Percentiles rank a stretch among this genome's conserved stretches.
phyloP scores from a whole-genome alignment of 169 alveolate species.

The Babesia bovis region DNA sequence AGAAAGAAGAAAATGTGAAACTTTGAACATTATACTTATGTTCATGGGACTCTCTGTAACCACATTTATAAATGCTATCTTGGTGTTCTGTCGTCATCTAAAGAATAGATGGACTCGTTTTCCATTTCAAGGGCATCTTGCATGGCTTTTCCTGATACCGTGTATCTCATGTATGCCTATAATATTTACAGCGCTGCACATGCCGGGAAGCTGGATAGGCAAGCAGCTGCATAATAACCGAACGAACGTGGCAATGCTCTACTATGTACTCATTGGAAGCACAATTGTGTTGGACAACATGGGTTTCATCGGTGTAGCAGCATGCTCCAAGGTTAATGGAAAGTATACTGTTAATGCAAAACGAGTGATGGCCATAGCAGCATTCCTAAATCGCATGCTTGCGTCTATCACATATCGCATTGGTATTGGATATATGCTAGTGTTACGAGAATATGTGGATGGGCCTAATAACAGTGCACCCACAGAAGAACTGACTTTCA shows the following conservation, averaged over 20 bases:
- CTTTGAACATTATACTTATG: constrained; percentile 8
- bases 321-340: constrained; percentile 7
- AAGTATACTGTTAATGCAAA: constrained; percentile 1
- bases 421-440: constrained; percentile 12
- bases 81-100: background rate
- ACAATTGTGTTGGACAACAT: constrained; percentile 13
- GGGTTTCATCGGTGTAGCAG: constrained; percentile 34
- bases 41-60: constrained; percentile 27
- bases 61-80: constrained; percentile 5
- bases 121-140: constrained; percentile 1
- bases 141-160: constrained; percentile 13
- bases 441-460: constrained; percentile 18
- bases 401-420: constrained; percentile 18
- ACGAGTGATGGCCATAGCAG: background rate
- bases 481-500: constrained; percentile 5
- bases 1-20: constrained; percentile 9
- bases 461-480: constrained; percentile 15
- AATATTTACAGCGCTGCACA: constrained; percentile 16
- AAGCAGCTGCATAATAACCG: constrained; percentile 13
- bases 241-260: constrained; percentile 1
- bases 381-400: background rate
- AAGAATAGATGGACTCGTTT: constrained; percentile 21
- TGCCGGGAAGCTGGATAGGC: constrained; percentile 8
- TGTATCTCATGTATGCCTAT: constrained; percentile 5
- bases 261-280: background rate